Percentiles rank a stretch among this genome's conserved stretches.
Conservation (phyloP, 2,329 filamentous ascomycete species). For the Alternaria atra region DNA sequence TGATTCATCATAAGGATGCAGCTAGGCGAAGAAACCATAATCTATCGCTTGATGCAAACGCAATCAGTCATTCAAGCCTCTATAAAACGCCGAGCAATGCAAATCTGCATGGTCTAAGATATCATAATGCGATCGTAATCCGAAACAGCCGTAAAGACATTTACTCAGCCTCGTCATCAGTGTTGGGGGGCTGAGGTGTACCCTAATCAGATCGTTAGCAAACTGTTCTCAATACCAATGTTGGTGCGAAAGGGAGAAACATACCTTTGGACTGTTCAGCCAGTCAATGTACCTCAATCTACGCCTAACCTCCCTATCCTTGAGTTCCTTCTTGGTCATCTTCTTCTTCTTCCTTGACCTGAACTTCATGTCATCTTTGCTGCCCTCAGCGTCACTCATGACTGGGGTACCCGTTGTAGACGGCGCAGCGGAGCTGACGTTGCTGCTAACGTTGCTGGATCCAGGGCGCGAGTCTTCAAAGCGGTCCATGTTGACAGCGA, state of each 20-base stretch:
- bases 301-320: conserved; percentile 88
- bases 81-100: conserved; percentile 35
- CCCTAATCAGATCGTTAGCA: conserved; percentile 43
- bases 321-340: conserved; percentile 94
- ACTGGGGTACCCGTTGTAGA: conserved; percentile 68
- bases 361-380: conserved; percentile 83
- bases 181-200: conserved; percentile 52
- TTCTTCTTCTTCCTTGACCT: conserved; percentile 96
- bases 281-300: conserved; percentile 82
- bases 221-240: background rate
- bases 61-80: conserved; percentile 19
- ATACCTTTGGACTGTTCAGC: conserved; percentile 74
- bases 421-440: conserved; percentile 48
- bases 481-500: conserved; percentile 77
- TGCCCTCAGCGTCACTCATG: conserved; percentile 86
- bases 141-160: conserved; percentile 20
- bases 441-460: conserved; percentile 62
- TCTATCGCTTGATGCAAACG: conserved; percentile 20
- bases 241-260: conserved; percentile 5
- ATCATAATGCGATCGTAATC: conserved; percentile 15
- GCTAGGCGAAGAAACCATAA: conserved; percentile 14
- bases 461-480: conserved; percentile 84
- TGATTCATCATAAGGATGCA: conserved; percentile 18
- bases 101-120: conserved; percentile 26
- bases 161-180: conserved; percentile 53